These are phyloP conservation scores for Pittosporum tobira DNA, from an alignment of 129 eudicot genomes.

Conservation along the genomic window DNA sequence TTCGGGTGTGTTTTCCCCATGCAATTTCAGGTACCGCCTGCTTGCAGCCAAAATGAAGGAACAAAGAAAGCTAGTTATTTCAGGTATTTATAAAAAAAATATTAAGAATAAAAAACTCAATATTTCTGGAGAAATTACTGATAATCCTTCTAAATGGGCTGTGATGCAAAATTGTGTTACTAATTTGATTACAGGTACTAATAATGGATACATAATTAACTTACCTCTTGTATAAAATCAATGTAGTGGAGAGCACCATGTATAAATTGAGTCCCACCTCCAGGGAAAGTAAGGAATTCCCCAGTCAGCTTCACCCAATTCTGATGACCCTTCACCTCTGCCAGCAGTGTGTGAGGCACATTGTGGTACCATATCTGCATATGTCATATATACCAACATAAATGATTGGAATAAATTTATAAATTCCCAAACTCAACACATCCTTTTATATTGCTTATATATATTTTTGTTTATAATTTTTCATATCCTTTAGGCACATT, in stretches of 20 bases:
- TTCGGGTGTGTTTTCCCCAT: constrained; percentile 85
- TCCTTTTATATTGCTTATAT: no score
- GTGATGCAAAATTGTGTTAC: background rate
- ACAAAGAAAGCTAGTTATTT: no score
- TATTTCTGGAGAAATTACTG: background rate
- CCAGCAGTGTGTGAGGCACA: constrained; percentile 55
- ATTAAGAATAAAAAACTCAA: no score
- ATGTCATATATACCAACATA: background rate
- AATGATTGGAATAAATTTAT: background rate
- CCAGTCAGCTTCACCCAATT: constrained; percentile 66
- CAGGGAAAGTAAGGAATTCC: constrained; percentile 59
- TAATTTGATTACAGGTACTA: background rate
- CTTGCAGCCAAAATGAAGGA: constrained; percentile 3
- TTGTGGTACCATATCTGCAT: constrained; percentile 80
- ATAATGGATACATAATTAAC: background rate
- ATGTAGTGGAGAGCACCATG: constrained; percentile 76
- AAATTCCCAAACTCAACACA: background rate
- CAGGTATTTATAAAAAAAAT: no score
- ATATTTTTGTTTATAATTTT: no score
- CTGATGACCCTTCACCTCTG: constrained; percentile 66
- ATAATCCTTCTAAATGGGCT: background rate
- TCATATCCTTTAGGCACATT: no score
- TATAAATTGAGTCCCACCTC: constrained; percentile 72
- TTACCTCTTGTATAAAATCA: constrained; percentile 64
- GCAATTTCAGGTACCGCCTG: constrained; percentile 75